A percentile compares a stretch with the other conserved stretches of the same genome.
These are phyloP conservation scores for Boletus vermiculosoides DNA, from an alignment of 768 basidiomycete genomes.

Conservation along the genomic window DNA sequence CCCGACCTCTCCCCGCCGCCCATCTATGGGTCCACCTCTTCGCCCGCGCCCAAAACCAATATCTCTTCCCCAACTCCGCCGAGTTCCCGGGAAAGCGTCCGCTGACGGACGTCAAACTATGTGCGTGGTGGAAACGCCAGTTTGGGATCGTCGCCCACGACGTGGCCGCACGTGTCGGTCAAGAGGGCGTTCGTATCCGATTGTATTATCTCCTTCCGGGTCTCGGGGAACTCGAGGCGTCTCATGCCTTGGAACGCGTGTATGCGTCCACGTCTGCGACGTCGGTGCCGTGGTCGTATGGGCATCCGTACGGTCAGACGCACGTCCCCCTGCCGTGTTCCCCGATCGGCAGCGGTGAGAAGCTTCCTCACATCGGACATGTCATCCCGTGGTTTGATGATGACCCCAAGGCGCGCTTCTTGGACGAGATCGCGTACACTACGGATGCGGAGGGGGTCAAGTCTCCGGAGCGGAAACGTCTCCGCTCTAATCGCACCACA, in stretches of 20 bases:
- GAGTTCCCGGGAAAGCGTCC: constrained; percentile 69
- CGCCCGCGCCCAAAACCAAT: constrained; percentile 87
- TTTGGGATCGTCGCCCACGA: constrained; percentile 55
- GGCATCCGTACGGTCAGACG: constrained; percentile 66
- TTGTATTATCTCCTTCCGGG: constrained; percentile 72
- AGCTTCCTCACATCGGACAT: constrained; percentile 50
- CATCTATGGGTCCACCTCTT: constrained; percentile 85
- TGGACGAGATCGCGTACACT: constrained; percentile 85
- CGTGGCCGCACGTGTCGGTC: constrained; percentile 24
- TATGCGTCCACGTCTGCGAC: constrained; percentile 21
- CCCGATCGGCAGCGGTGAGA: constrained; percentile 38
- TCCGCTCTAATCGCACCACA: constrained; percentile 31
- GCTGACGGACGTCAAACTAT: constrained; percentile 74
- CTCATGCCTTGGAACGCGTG: constrained; percentile 48
- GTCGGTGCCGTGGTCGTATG: constrained; percentile 60
- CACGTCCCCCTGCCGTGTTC: constrained; percentile 44
- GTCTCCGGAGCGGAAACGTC: constrained; percentile 62
- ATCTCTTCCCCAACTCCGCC: constrained; percentile 88
- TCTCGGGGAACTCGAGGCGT: constrained; percentile 64
- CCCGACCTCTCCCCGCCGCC: constrained; percentile 54
- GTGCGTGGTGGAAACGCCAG: constrained; percentile 90
- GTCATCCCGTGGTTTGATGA: constrained; percentile 93
- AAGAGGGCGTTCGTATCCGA: constrained; percentile 11
- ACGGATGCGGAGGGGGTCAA: constrained; percentile 56
- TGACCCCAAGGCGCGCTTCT: constrained; percentile 91